phyloP scores from a whole-genome alignment of 176 grass and related monocot species.

The Hsuehochloa calcarea region DNA sequence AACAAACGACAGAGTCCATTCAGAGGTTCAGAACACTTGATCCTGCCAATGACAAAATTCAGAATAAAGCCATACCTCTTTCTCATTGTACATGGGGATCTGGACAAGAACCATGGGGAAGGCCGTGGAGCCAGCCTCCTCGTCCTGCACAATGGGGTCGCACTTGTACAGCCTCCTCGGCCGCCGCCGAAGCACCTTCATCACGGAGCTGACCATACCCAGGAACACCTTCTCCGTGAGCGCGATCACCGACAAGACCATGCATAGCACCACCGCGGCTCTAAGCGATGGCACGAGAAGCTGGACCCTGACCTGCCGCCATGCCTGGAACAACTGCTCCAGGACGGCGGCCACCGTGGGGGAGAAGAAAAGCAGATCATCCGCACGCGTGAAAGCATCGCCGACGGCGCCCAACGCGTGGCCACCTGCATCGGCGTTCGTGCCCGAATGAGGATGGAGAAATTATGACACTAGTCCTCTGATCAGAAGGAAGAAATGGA shows the following conservation, averaged over 20 bases:
- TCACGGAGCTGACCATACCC: conserved; percentile 30
- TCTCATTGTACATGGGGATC: conserved; percentile 94
- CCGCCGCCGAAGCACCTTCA: conserved; percentile 34
- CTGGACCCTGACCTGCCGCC: conserved; percentile 27
- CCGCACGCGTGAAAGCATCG: neutral
- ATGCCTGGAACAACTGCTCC: conserved; percentile 26
- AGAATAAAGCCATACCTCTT: conserved; percentile 44
- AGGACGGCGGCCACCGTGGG: neutral
- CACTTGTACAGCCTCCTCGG: conserved; percentile 43
- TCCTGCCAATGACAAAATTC: neutral
- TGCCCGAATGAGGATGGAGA: neutral
- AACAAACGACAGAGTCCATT: neutral
- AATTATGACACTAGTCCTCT: neutral
- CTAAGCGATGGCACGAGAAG: conserved; percentile 47
- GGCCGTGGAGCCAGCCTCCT: conserved; percentile 41
- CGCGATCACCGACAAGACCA: conserved; percentile 63
- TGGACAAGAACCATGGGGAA: conserved; percentile 88
- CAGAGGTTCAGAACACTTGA: neutral
- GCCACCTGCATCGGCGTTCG: neutral
- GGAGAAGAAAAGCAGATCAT: neutral
- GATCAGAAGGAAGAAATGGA: neutral
- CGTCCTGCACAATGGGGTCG: conserved; percentile 37
- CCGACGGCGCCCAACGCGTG: neutral
- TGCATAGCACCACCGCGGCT: conserved; percentile 41
- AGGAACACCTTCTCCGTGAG: conserved; percentile 65